Conservation (phyloP, 2,329 filamentous ascomycete genomes). For the Aspergillus fructus region DNA sequence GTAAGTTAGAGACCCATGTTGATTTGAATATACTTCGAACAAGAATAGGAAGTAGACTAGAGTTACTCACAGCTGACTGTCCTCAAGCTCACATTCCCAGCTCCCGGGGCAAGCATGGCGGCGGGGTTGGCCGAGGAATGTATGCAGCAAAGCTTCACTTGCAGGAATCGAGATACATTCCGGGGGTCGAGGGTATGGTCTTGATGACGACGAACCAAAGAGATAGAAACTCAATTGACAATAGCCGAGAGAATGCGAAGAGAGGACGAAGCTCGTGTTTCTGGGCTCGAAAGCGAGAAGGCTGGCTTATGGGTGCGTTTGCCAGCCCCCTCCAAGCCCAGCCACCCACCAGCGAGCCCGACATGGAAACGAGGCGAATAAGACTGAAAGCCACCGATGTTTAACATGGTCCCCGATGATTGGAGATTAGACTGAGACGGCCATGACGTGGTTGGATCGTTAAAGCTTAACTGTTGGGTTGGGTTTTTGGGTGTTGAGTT, state of each 20-base stretch:
- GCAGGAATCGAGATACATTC: conserved; percentile 20
- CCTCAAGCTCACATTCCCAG: conserved; percentile 31
- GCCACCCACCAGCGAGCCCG: conserved; percentile 15
- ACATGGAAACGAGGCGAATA: conserved; percentile 1
- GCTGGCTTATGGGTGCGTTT: conserved; percentile 18
- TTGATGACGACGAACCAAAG: conserved; percentile 5
- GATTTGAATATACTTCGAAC: neutral
- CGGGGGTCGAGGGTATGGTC: conserved; percentile 10
- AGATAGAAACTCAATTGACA: conserved; percentile 3
- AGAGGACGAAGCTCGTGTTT: neutral
- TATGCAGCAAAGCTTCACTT: conserved; percentile 18
- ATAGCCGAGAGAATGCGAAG: neutral
- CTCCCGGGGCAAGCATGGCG: conserved; percentile 27
- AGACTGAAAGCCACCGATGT: conserved; percentile 7
- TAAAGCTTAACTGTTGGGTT: neutral
- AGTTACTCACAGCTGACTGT: conserved; percentile 40
- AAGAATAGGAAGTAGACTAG: neutral
- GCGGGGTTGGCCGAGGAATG: conserved; percentile 19
- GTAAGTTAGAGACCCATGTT: neutral
- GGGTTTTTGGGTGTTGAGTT: conserved; percentile 11
- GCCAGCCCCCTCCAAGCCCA: conserved; percentile 20
- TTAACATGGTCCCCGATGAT: conserved; percentile 14
- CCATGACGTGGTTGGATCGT: conserved; percentile 7
- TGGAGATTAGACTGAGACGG: conserved; percentile 5
- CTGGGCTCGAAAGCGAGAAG: conserved; percentile 5